These are phyloP conservation scores for Globisporangium nagaii DNA, from an alignment of 352 stramenopile genomes.

Conservation along the genomic window DNA sequence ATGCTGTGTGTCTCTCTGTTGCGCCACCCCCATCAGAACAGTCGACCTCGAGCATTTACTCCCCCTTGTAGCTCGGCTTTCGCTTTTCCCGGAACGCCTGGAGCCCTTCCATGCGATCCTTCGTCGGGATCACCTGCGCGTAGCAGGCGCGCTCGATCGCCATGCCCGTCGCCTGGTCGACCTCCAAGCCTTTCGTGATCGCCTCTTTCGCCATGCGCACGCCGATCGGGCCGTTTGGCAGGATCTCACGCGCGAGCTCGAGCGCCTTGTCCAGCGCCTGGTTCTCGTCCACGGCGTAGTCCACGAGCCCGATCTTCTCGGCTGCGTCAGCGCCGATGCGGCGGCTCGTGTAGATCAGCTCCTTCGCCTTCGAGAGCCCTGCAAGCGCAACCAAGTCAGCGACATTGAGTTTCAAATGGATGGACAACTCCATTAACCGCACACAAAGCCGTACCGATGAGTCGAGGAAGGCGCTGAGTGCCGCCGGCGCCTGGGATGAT, in stretches of 20 bases:
- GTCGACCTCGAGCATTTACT: constrained; percentile 8
- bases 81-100: constrained; percentile 90
- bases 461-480: constrained; percentile 88
- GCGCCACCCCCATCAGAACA: too few relatives aligned
- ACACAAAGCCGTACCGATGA: constrained; percentile 82
- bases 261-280: constrained; percentile 69
- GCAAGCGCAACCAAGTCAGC: not conserved
- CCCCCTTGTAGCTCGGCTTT: constrained; percentile 66
- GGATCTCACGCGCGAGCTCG: constrained; percentile 85
- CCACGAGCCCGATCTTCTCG: constrained; percentile 83
- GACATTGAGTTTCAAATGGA: too few relatives aligned
- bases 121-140: constrained; percentile 85
- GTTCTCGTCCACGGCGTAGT: constrained; percentile 78
- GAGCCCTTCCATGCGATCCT: constrained; percentile 91
- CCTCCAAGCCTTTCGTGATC: constrained; percentile 63
- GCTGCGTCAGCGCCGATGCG: constrained; percentile 71
- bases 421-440: too few relatives aligned
- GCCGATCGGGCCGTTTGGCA: constrained; percentile 88
- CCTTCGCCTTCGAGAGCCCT: constrained; percentile 89
- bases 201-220: constrained; percentile 60
- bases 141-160: constrained; percentile 91
- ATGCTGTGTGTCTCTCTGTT: too few relatives aligned
- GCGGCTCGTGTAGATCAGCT: constrained; percentile 93
- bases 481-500: constrained; percentile 92
- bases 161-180: constrained; percentile 83